Evolutionary conservation across 306 rosid species (phyloP), one percentile per base, ranked within the genome.

Genomic region (Coriaria nepalensis): DNA sequence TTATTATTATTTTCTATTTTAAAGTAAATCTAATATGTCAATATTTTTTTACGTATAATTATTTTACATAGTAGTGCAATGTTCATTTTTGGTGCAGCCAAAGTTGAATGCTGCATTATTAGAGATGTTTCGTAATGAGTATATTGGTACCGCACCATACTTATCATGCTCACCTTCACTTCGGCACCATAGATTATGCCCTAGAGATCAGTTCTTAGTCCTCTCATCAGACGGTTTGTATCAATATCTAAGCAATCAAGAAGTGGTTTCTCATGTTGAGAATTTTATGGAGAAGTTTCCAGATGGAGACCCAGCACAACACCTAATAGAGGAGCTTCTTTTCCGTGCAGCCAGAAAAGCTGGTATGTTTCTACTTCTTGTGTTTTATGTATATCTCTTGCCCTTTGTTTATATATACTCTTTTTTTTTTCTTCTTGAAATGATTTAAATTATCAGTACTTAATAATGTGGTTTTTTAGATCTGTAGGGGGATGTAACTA

Each of bases 251-350:
- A 86, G 61, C 76, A 92, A 92, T 66, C 79, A 86, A 57, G 99
- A 92, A 79, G 99, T 92, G 64, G 96, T 86, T 74, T 82, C 82
- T 52, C 79, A 77, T 67, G 94, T 92, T 15, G 96, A 86, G 69
- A 86, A 53, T 64, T 92, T 92, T 66, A 86, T 92, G 93, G 96
- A 86, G 79, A 92, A 86, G 69, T 86, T 75, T 69, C 96, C 99
- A 7, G 99, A 92, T 37, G 99, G 99, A 57, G 99, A 92, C 57
- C 99, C 99, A 39, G 99, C 99, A 47, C 99, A 92, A 69, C 93
- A 92, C 74, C 77, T 92, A 70, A 92, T 92, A 61, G 99, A 92
- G 87, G 99, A 92, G 76, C 93, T 92, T 69, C 99, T 92, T 53
- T 62, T 66, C 64, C 99, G 99, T 52, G 99, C 99, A 13, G 99